Base-by-base conservation (phyloP, 352 stramenopile species). In the Blastocystis sp. region DNA sequence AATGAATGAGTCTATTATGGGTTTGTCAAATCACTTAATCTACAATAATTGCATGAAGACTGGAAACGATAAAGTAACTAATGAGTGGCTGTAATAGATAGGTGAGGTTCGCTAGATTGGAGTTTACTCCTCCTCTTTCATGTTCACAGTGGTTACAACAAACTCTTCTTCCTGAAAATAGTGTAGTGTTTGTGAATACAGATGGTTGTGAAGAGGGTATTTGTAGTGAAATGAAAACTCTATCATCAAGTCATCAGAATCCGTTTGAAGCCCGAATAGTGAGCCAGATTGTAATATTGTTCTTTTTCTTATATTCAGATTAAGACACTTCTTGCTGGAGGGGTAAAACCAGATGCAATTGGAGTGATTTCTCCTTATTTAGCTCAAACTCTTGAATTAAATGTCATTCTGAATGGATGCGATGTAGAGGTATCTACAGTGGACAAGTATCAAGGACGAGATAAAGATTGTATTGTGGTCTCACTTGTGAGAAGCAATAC, bases 1-100 rank as follows among this genome's bases (percentile, higher is more conserved):
- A 57, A 99, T 99, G 96, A 97, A 98, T 90, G 91, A 92, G 53
- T 92, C 97, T 58, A 98, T 99, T 69, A 98, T 98, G 93, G 84
- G 94, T 56, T 77, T 99, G 5, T 95, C 94, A 37, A 99, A 98
- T 92, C 93, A 93, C n/a, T 91, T 98, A 58, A 92, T 97, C 11
- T 97, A 97, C 77, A 93, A 94, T 7, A 95, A 98, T 79, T 95
- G 96, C 69, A 91, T 99, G 42, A 42, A 56, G 33, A 17, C 33
- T 0, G 66, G 30, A 22, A 33, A 62, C 13, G 19, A 33, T 33
- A 62, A 3, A 33, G 56, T 62, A 5, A 48, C 3, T 9, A 48
- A 48, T 48, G 40, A 48, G 9, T 2, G 9, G 40, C 40, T 9
- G 40, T 48, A 48, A 48, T 48, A 9, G 9, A 9, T 48, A 48